Percentiles rank a stretch among this genome's conserved stretches.
Evolutionary conservation across 306 rosid species (phyloP).

Genomic region (Corylus americana): DNA sequence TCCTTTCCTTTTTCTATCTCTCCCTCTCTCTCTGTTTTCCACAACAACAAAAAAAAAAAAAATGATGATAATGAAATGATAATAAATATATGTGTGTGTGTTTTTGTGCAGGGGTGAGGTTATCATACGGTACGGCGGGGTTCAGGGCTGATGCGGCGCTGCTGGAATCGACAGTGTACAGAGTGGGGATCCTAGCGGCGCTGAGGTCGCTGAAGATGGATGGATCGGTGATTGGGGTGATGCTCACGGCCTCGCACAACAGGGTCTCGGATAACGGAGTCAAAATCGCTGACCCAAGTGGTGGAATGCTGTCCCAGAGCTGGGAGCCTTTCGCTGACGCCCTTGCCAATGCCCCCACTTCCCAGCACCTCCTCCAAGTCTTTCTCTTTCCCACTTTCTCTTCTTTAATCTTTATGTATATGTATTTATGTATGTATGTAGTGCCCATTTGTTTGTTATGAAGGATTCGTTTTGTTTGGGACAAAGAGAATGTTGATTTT

Average conservation of each 20-base stretch:
- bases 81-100: background rate
- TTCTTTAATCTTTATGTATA: background rate
- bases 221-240: slow-evolving; percentile 62
- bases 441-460: background rate
- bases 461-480: background rate
- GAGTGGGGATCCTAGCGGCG: slow-evolving; percentile 78
- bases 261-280: slow-evolving; percentile 81
- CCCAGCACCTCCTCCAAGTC: slow-evolving; percentile 56
- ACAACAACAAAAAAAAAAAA: too few relatives aligned
- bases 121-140: slow-evolving; percentile 83
- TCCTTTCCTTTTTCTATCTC: background rate
- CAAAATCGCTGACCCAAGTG: slow-evolving; percentile 78
- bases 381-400: background rate
- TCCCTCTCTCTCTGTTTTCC: background rate
- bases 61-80: background rate
- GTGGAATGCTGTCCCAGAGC: slow-evolving; percentile 86
- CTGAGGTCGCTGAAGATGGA: slow-evolving; percentile 64
- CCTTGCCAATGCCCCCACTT: slow-evolving; percentile 65
- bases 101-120: slow-evolving; percentile 48
- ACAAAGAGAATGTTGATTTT: background rate
- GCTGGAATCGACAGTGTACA: slow-evolving; percentile 62
- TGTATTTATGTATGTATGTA: background rate
- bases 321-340: slow-evolving; percentile 94
- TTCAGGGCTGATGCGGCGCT: slow-evolving; percentile 81
- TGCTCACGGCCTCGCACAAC: slow-evolving; percentile 96